Base-by-base conservation (phyloP, 768 basidiomycete genomes). In the Auriscalpium orientale region DNA sequence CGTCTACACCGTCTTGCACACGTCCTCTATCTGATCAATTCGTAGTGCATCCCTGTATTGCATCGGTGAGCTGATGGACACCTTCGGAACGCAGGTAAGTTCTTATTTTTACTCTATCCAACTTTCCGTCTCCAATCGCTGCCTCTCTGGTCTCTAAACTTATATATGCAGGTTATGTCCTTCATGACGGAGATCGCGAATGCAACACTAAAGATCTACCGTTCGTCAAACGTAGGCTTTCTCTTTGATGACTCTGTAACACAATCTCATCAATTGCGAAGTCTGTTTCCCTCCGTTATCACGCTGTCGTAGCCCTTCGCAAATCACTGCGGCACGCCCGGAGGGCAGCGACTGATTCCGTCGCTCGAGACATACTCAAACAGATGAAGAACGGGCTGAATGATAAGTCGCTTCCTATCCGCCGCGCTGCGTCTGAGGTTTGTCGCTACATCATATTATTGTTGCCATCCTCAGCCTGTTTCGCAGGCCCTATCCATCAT, bases 1-100 rank as follows among this genome's bases (percentile, higher is more conserved):
- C 64, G 87, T 67, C 15, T 49, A 46, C 15, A 28, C 16, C 13
- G 45, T 28, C n/a, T 51, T 4, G 37, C n/a, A 12, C 15, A 47
- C 6, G 8, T 4, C 43, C 10, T 16, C 22, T 16, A 16, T 16
- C 40, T 52, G 38, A 64, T 49, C 16, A 10, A 35, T 40, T 13
- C 49, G 20, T 45, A 94, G 91, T 58, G 89, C 92, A 11, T 85
- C 90, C 3, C 84, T 93, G 66, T 90, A 85, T 58, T 87, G 87
- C 58, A 81, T 95, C 21, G 95, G 93, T 3, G 92, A 95, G 67
- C 70, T 98, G 8, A 98, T 98, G 89, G 79, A 74, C 28, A 75
- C 74, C 7, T 90, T 87, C 66, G 95, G 95, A 5, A 76, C 85
- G 5, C 90, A 97, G 74, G 93, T 89, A 66, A 54, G 85, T 65